phyloP scores from a whole-genome alignment of 306 rosid species.

The Castanea mollissima region DNA sequence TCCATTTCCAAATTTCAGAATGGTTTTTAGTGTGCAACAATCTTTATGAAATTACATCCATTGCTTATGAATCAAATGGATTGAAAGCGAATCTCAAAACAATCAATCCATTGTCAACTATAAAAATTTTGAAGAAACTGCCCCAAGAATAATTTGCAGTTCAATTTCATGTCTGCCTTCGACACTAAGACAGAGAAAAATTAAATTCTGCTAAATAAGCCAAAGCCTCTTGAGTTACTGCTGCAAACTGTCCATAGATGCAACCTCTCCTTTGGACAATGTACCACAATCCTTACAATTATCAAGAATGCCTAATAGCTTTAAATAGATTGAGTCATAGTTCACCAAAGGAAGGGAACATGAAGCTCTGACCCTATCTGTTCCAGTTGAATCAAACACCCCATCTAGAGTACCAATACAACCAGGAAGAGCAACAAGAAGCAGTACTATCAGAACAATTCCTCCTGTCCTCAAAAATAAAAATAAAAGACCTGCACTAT shows the following conservation, averaged over 20 bases:
- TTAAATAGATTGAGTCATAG: conserved; percentile 74
- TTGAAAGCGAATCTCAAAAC: not conserved
- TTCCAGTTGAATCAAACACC: conserved; percentile 77
- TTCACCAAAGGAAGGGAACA: conserved; percentile 84
- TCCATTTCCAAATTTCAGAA: not conserved
- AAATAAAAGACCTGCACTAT: conserved; percentile 52
- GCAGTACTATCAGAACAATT: conserved; percentile 61
- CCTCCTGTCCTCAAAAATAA: conserved; percentile 78
- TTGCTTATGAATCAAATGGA: no score
- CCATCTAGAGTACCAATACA: conserved; percentile 93
- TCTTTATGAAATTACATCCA: no score
- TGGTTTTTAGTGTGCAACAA: not conserved
- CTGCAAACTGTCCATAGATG: conserved; percentile 85
- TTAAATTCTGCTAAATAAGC: conserved; percentile 70
- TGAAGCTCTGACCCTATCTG: conserved; percentile 78
- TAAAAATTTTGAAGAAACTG: conserved; percentile 5
- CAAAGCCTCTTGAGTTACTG: conserved; percentile 68
- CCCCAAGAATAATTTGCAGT: conserved; percentile 19
- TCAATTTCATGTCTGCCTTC: conserved; percentile 24
- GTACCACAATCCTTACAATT: conserved; percentile 76
- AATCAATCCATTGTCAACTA: not conserved
- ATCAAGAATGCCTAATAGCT: conserved; percentile 62
- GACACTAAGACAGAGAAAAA: conserved; percentile 26
- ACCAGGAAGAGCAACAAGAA: conserved; percentile 77
- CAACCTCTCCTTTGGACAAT: conserved; percentile 69